These are phyloP conservation scores for Fraxinus excelsior DNA, from an alignment of 257 asterid species.

Conservation along the genomic window DNA sequence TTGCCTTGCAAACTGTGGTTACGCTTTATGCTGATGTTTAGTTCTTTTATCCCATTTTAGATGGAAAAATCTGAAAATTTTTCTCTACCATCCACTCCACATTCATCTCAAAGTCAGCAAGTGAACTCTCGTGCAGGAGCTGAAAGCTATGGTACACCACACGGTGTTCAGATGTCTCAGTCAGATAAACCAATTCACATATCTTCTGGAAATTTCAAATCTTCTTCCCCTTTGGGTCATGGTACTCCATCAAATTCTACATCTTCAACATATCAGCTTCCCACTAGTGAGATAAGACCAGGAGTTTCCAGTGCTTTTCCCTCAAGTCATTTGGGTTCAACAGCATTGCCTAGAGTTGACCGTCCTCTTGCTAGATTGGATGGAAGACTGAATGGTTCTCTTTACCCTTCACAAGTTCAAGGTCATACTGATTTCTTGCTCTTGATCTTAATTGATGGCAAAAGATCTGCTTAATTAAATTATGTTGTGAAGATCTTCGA, in stretches of 20 bases:
- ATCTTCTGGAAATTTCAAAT: constrained; percentile 53
- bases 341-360: constrained; percentile 61
- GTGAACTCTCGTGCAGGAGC: constrained; percentile 43
- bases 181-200: constrained; percentile 57
- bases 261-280: constrained; percentile 79
- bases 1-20: constrained; percentile 13
- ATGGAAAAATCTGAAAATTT: constrained; percentile 75
- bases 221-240: constrained; percentile 49
- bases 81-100: constrained; percentile 49
- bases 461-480: constrained; percentile 3
- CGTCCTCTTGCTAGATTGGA: constrained; percentile 64
- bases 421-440: constrained; percentile 43
- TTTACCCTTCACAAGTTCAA: constrained; percentile 57
- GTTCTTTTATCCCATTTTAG: constrained; percentile 39
- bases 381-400: constrained; percentile 67
- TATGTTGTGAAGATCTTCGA: constrained; percentile 9
- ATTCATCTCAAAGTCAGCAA: constrained; percentile 52
- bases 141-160: constrained; percentile 52
- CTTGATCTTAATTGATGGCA: constrained; percentile 1
- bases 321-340: constrained; percentile 55
- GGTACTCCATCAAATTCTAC: constrained; percentile 44
- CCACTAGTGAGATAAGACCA: constrained; percentile 86
- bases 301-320: constrained; percentile 51
- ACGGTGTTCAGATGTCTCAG: constrained; percentile 50
- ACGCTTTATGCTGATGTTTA: constrained; percentile 8